These are phyloP conservation scores for carrot (Daucus carota) DNA, from an alignment of 129 eudicot species.

Conservation along the genomic window DH1_v3.0 NC_030384.2:38717001-38717500, in stretches of 20 bases:
- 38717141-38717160: conserved; percentile 63
- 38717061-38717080: conserved; percentile 53
- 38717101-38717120: conserved; percentile 65
- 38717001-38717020: background rate
- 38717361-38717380: background rate
- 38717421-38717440: conserved; percentile 22
- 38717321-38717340: conserved; percentile 7
- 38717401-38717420: conserved; percentile 27
- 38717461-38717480: conserved; percentile 47
- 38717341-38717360: conserved; percentile 10
- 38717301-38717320: conserved; percentile 28
- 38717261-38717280: conserved; percentile 40
- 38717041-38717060: background rate
- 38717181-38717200: conserved; percentile 34
- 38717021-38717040: background rate
- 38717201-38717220: conserved; percentile 21
- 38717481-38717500: conserved; percentile 40
- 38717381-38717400: conserved; percentile 29
- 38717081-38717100: conserved; percentile 47
- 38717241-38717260: conserved; percentile 29
- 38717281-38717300: conserved; percentile 26
- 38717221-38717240: conserved; percentile 17
- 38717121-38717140: conserved; percentile 91
- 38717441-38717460: conserved; percentile 27
- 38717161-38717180: conserved; percentile 39